Percentiles rank a stretch among this genome's conserved stretches.
Evolutionary conservation across 2,329 filamentous ascomycete genomes (phyloP).

Genomic region (Alternaria sp.): DNA sequence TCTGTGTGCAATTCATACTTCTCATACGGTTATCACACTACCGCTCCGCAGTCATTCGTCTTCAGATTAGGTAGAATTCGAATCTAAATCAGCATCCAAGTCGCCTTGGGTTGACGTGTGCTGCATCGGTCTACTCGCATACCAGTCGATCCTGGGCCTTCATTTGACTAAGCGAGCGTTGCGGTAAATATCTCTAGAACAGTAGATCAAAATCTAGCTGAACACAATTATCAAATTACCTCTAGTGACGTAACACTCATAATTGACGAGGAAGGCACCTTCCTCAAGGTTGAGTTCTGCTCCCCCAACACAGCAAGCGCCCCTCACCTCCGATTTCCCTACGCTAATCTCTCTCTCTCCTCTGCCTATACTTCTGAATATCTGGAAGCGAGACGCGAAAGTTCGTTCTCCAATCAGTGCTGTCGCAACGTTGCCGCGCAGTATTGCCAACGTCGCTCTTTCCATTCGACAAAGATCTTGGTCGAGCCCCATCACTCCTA

Average conservation of each 20-base stretch:
- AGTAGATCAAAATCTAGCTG: background rate
- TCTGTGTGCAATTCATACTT: too few species aligned
- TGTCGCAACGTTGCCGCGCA: background rate
- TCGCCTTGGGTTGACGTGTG: too few species aligned
- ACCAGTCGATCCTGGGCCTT: background rate
- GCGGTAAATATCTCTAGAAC: rapidly evolving
- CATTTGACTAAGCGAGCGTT: background rate
- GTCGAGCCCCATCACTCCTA: background rate
- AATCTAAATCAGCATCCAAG: too few species aligned
- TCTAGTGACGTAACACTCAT: background rate
- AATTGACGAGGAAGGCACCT: background rate
- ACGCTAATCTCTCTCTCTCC: background rate
- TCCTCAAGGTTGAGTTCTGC: background rate
- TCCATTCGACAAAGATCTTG: background rate
- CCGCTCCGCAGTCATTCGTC: too few species aligned
- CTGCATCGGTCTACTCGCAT: background rate
- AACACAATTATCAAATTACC: background rate
- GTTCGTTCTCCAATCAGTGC: background rate
- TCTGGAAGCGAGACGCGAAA: background rate
- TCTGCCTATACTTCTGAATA: background rate
- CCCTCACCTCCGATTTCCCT: background rate
- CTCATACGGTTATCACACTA: too few species aligned
- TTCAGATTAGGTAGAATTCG: too few species aligned
- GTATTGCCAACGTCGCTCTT: background rate
- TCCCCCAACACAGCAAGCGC: background rate